phyloP scores from a whole-genome alignment of 148 eudicot genomes.

The Chenopodium album region DNA sequence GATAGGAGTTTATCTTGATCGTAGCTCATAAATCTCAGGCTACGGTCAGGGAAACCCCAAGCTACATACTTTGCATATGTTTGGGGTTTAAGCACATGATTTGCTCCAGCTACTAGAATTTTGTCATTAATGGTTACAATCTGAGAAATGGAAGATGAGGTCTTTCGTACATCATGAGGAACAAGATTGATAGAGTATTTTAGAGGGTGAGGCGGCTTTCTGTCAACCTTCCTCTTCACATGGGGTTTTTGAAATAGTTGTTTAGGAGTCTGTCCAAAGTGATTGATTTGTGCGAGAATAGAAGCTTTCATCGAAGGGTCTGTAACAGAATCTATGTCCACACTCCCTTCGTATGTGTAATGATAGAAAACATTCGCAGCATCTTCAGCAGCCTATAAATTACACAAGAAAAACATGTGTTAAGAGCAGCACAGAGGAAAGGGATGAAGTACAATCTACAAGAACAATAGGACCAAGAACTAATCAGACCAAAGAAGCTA shows the following conservation, averaged over 20 bases:
- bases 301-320: constrained; percentile 99
- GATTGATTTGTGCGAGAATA: constrained; percentile 93
- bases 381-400: constrained; percentile 90
- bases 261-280: constrained; percentile 98
- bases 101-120: constrained; percentile 62
- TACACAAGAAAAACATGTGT: constrained; percentile 9
- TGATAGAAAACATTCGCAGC: constrained; percentile 97
- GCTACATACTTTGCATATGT: constrained; percentile 75
- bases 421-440: constrained; percentile 6
- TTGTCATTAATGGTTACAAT: constrained; percentile 65
- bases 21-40: constrained; percentile 74
- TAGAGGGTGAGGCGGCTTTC: constrained; percentile 69
- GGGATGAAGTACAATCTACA: constrained; percentile 1
- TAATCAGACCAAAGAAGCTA: constrained; percentile 8
- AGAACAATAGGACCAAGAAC: background rate
- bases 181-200: constrained; percentile 58
- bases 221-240: constrained; percentile 62
- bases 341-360: constrained; percentile 93
- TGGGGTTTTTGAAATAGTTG: constrained; percentile 87
- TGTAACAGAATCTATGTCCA: constrained; percentile 86
- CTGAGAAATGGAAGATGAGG: constrained; percentile 70
- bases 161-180: constrained; percentile 61
- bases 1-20: constrained; percentile 89
- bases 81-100: constrained; percentile 75
- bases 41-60: constrained; percentile 97